Percentiles rank a stretch among this genome's conserved stretches.
Evolutionary conservation across 352 stramenopile species (phyloP).

Genomic region (Phytophthora brassicae): DNA sequence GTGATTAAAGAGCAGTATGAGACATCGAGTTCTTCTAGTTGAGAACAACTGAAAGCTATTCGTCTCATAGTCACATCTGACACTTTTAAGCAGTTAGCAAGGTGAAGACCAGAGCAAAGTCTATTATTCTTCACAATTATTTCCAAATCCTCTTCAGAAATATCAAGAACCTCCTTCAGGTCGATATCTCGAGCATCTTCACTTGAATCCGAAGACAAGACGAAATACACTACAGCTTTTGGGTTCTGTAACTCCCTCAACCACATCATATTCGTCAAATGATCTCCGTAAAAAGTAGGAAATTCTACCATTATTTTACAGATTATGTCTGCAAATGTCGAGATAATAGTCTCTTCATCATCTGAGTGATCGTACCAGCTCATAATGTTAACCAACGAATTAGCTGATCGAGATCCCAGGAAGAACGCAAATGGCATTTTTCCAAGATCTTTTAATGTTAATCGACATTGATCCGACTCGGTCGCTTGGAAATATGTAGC

Average conservation of each 20-base stretch:
- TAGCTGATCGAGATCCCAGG: constrained; percentile 52
- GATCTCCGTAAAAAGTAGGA: constrained; percentile 68
- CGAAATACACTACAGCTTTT: constrained; percentile 62
- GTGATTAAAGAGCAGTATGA: constrained; percentile 69
- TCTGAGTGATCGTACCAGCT: constrained; percentile 42
- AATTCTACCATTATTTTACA: constrained; percentile 59
- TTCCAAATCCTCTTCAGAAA: constrained; percentile 59
- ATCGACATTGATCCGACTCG: constrained; percentile 49
- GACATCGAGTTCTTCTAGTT: constrained; percentile 81
- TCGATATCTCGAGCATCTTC: constrained; percentile 61
- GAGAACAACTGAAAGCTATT: constrained; percentile 46
- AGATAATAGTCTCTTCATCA: constrained; percentile 39
- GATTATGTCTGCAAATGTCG: constrained; percentile 73
- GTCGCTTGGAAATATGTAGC: constrained; percentile 61
- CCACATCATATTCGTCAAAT: constrained; percentile 70
- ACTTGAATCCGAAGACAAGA: constrained; percentile 51
- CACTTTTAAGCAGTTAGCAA: constrained; percentile 43
- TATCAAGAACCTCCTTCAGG: constrained; percentile 50
- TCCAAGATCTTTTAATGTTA: constrained; percentile 49
- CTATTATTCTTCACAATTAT: constrained; percentile 58
- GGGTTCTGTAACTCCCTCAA: constrained; percentile 48
- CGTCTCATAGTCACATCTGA: constrained; percentile 46
- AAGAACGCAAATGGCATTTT: constrained; percentile 77
- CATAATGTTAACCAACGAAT: constrained; percentile 59
- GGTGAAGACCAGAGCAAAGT: constrained; percentile 45